Conservation (phyloP, 73 alveolate genomes). For the Blepharisma stoltei region DNA sequence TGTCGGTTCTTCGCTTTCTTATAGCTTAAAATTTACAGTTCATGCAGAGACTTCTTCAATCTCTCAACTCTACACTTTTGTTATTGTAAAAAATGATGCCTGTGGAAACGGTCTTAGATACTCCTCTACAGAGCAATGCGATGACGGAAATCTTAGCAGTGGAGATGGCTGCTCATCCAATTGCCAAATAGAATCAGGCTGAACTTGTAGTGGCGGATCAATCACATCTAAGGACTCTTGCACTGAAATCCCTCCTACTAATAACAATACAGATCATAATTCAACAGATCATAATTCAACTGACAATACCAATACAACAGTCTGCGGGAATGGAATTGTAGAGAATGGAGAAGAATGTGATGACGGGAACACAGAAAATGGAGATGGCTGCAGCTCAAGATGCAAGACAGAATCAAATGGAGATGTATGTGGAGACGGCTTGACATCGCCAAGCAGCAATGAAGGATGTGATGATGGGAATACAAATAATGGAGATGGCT, state of each 20-base stretch:
- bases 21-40: neutral
- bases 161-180: constrained; percentile 17
- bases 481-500: constrained; percentile 43
- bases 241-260: neutral
- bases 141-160: constrained; percentile 5
- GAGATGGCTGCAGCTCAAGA: constrained; percentile 44
- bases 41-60: constrained; percentile 2
- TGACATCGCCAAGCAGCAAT: neutral
- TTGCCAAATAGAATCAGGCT: constrained; percentile 16
- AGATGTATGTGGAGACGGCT: constrained; percentile 38
- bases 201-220: constrained; percentile 12
- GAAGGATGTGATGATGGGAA: constrained; percentile 64
- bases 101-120: constrained; percentile 35
- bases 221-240: constrained; percentile 20
- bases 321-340: constrained; percentile 49
- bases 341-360: constrained; percentile 53
- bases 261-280: constrained; percentile 7
- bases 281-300: neutral
- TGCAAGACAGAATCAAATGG: constrained; percentile 42
- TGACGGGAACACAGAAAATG: constrained; percentile 41
- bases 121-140: constrained; percentile 4
- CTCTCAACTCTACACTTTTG: neutral
- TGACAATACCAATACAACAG: neutral
- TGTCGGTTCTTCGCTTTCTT: neutral
- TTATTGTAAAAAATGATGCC: constrained; percentile 12